Conservation (phyloP, 2,329 filamentous ascomycete species). For the Dissoconium aciculare region DNA sequence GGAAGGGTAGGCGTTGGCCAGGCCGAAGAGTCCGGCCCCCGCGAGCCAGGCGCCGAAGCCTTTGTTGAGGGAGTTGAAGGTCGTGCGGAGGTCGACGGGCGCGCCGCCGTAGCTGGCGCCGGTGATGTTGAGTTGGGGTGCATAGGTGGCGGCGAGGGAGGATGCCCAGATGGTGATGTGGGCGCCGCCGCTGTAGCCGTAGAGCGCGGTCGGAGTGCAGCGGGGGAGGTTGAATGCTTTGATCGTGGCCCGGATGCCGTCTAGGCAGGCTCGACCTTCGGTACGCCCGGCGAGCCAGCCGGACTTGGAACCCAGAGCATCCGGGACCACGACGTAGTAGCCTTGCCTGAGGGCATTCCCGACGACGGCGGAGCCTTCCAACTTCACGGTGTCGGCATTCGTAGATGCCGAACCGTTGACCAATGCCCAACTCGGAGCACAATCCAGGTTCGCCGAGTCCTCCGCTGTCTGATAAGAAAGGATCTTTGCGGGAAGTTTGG, state of each 20-base stretch:
- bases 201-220: slow-evolving; percentile 11
- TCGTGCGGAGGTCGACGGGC: slow-evolving; percentile 1
- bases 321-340: slow-evolving; percentile 3
- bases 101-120: not conserved
- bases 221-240: not conserved
- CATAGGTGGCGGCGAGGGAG: slow-evolving; percentile 36
- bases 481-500: slow-evolving; percentile 1
- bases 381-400: not conserved
- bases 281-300: slow-evolving; percentile 1
- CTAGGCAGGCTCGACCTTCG: slow-evolving; percentile 1
- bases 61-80: not conserved
- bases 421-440: slow-evolving; percentile 1
- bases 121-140: slow-evolving; percentile 34
- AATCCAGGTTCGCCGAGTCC: slow-evolving; percentile 1
- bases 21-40: slow-evolving; percentile 1
- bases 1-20: slow-evolving; percentile 2
- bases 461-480: slow-evolving; percentile 3
- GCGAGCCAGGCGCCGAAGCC: slow-evolving; percentile 1
- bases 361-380: not conserved
- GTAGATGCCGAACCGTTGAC: not conserved
- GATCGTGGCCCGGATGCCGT: slow-evolving; percentile 2
- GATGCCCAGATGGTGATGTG: slow-evolving; percentile 36
- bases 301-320: slow-evolving; percentile 1
- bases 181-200: slow-evolving; percentile 41
- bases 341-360: not conserved